Evolutionary conservation across 2,329 filamentous ascomycete species (phyloP).

Genomic region (Ilyonectria robusta): DNA sequence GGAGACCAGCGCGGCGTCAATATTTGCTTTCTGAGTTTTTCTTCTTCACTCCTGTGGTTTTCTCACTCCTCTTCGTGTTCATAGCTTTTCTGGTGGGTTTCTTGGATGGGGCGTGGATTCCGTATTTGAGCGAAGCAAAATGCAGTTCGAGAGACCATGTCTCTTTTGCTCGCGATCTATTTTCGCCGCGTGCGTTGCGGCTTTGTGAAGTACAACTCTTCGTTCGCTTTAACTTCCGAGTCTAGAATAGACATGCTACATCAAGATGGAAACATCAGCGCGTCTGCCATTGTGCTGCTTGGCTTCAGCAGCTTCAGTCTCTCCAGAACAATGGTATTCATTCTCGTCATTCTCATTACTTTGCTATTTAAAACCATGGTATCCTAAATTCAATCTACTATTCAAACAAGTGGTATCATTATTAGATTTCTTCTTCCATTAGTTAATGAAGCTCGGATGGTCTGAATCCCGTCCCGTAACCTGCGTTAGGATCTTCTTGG

Average conservation of each 20-base stretch:
- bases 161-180: not conserved
- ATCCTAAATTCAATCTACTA: not conserved
- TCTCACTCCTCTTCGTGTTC: conserved; percentile 21
- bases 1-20: conserved; percentile 38
- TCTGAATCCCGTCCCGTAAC: conserved; percentile 37
- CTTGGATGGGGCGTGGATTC: conserved; percentile 9
- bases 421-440: conserved; percentile 7
- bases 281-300: not conserved
- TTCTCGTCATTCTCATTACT: not conserved
- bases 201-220: not conserved
- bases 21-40: conserved; percentile 24
- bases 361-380: not conserved
- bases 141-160: conserved; percentile 9
- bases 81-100: conserved; percentile 12
- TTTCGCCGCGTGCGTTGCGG: not conserved
- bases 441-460: conserved; percentile 20
- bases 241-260: not conserved
- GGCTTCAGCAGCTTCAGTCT: not conserved
- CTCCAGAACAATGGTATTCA: not conserved
- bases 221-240: not conserved
- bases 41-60: conserved; percentile 22
- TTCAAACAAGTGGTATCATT: conserved; percentile 18
- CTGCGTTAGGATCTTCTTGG: conserved; percentile 6
- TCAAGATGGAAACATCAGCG: not conserved
- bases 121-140: conserved; percentile 18